Conservation (phyloP, 2,329 filamentous ascomycete species). For the Phyllosticta citriasiana region DNA sequence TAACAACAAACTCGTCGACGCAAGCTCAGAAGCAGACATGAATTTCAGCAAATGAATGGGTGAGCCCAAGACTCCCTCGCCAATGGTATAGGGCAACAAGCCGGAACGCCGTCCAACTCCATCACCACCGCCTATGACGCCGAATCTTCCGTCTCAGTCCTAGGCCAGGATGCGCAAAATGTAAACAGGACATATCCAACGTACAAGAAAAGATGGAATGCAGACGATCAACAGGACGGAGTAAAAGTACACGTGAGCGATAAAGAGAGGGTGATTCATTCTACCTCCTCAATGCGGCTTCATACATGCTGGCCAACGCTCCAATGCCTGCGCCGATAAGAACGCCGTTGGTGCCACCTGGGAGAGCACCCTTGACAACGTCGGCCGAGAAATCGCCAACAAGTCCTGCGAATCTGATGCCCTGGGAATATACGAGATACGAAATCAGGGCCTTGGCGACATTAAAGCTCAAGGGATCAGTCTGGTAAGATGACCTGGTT, state of each 20-base stretch:
- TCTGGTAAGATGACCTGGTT: slow-evolving; percentile 37
- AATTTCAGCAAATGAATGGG: neutral
- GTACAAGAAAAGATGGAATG: neutral
- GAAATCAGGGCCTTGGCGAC: slow-evolving; percentile 74
- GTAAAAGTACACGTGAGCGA: neutral
- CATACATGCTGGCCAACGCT: slow-evolving; percentile 61
- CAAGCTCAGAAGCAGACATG: neutral
- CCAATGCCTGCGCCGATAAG: slow-evolving; percentile 60
- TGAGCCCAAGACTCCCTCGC: neutral
- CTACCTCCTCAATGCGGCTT: slow-evolving; percentile 58
- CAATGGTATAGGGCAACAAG: slow-evolving; percentile 14
- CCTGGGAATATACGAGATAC: slow-evolving; percentile 61
- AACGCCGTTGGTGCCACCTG: slow-evolving; percentile 61
- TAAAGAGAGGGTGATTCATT: neutral
- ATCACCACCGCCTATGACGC: neutral
- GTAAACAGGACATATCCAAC: neutral
- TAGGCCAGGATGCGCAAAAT: neutral
- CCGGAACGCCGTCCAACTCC: slow-evolving; percentile 15
- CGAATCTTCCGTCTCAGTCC: neutral
- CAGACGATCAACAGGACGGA: neutral
- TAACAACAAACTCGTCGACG: neutral
- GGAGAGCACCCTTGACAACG: slow-evolving; percentile 56
- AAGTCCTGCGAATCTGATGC: slow-evolving; percentile 52
- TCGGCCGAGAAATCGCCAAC: slow-evolving; percentile 50
- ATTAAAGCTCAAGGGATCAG: slow-evolving; percentile 86